Conservation (phyloP, 2,329 filamentous ascomycete species). For the Tolypocladium endophyticum region DNA sequence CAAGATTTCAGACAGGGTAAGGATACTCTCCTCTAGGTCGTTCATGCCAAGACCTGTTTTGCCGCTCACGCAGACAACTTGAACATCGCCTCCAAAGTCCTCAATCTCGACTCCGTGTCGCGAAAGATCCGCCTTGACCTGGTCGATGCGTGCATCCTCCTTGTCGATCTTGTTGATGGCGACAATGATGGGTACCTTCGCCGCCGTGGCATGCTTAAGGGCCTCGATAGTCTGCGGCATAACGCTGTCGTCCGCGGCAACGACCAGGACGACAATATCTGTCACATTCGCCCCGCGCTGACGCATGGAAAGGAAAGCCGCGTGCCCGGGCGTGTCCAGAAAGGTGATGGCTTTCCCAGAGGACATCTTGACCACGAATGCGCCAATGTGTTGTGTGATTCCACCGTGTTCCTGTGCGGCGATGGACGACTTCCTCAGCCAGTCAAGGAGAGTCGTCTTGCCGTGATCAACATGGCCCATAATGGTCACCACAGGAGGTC, state of each 20-base stretch:
- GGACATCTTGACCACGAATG: slow-evolving; percentile 83
- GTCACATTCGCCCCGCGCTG: slow-evolving; percentile 92
- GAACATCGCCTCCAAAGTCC: slow-evolving; percentile 89
- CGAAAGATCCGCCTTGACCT: slow-evolving; percentile 80
- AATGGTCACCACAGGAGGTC: slow-evolving; percentile 93
- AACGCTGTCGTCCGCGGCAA: slow-evolving; percentile 93
- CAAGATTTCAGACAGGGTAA: slow-evolving; percentile 78
- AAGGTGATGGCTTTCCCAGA: slow-evolving; percentile 89
- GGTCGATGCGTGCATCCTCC: slow-evolving; percentile 66
- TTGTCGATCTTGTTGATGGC: slow-evolving; percentile 98
- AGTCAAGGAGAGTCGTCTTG: slow-evolving; percentile 94
- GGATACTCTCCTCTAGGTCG: slow-evolving; percentile 81
- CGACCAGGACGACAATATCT: slow-evolving; percentile 91
- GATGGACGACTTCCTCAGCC: slow-evolving; percentile 82
- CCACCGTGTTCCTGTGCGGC: slow-evolving; percentile 88
- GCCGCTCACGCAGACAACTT: slow-evolving; percentile 82
- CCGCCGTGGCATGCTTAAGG: slow-evolving; percentile 79
- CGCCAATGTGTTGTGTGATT: slow-evolving; percentile 97
- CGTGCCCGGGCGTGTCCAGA: slow-evolving; percentile 91
- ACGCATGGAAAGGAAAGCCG: slow-evolving; percentile 91
- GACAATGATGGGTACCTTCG: slow-evolving; percentile 90
- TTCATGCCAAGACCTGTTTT: slow-evolving; percentile 90
- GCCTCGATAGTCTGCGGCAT: slow-evolving; percentile 96
- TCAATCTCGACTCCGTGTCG: slow-evolving; percentile 82
- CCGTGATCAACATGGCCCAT: slow-evolving; percentile 99